phyloP scores from a whole-genome alignment of 129 eudicot species.

The Artemisia tridentata region DNA sequence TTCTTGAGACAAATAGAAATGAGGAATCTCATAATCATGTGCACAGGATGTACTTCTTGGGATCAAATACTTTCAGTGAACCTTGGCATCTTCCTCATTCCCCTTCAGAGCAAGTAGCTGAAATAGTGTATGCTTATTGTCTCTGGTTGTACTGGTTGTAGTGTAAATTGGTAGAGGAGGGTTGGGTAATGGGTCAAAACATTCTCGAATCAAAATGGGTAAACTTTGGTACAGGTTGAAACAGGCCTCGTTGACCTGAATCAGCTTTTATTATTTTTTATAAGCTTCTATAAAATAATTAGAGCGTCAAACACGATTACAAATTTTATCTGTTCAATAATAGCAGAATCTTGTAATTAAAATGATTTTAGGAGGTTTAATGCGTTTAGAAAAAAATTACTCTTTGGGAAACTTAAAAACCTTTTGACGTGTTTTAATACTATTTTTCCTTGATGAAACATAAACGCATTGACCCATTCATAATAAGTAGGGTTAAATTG shows the following conservation, averaged over 20 bases:
- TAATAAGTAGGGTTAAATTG: not conserved
- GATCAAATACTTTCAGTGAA: conserved; percentile 87
- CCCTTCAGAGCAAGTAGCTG: conserved; percentile 94
- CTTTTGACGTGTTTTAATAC: not conserved
- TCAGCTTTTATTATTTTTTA: not conserved
- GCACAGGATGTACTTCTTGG: conserved; percentile 86
- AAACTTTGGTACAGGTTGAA: not conserved
- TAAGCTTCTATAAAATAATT: not conserved
- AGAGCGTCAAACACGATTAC: not conserved
- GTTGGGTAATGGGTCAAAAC: conserved; percentile 3
- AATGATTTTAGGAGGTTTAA: not conserved
- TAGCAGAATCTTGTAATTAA: not conserved
- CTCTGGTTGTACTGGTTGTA: conserved; percentile 17
- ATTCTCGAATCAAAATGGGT: not conserved
- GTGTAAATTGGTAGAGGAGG: not conserved
- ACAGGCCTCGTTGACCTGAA: conserved; percentile 3
- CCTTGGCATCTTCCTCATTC: conserved; percentile 98
- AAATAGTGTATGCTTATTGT: conserved; percentile 79
- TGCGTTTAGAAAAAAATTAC: not conserved
- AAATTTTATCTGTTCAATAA: not conserved
- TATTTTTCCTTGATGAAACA: not conserved
- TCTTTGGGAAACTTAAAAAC: not conserved
- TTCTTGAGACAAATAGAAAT: conserved; percentile 83
- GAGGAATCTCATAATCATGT: conserved; percentile 95
- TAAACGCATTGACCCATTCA: not conserved